Conservation (phyloP, 2,329 filamentous ascomycete genomes). For the Fusarium sororula region DNA sequence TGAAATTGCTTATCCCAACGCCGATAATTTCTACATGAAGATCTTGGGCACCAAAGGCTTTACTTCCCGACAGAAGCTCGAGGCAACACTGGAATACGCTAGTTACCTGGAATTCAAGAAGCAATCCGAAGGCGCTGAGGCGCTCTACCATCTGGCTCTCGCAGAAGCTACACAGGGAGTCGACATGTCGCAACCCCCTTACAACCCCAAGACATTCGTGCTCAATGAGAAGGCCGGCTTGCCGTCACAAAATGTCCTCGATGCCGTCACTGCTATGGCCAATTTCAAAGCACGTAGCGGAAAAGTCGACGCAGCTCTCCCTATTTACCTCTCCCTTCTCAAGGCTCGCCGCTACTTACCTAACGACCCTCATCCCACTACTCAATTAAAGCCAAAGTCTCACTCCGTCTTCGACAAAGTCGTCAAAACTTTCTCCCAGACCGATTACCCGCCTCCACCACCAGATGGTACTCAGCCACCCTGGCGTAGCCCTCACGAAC, state of each 20-base stretch:
- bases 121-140: slow-evolving; percentile 69
- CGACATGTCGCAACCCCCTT: slow-evolving; percentile 49
- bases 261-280: slow-evolving; percentile 78
- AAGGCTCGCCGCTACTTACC: slow-evolving; percentile 75
- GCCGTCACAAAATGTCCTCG: slow-evolving; percentile 78
- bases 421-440: slow-evolving; percentile 50
- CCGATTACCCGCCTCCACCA: slow-evolving; percentile 75
- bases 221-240: slow-evolving; percentile 66
- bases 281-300: slow-evolving; percentile 78
- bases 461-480: slow-evolving; percentile 75
- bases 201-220: slow-evolving; percentile 71
- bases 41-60: slow-evolving; percentile 85
- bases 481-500: slow-evolving; percentile 68
- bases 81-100: slow-evolving; percentile 84
- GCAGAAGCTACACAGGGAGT: slow-evolving; percentile 73
- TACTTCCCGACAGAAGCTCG: slow-evolving; percentile 78
- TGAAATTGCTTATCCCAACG: slow-evolving; percentile 71
- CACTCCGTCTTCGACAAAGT: slow-evolving; percentile 34
- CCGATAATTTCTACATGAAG: slow-evolving; percentile 82
- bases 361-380: slow-evolving; percentile 43
- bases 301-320: slow-evolving; percentile 74
- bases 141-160: slow-evolving; percentile 80
- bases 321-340: slow-evolving; percentile 86
- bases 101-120: slow-evolving; percentile 86
- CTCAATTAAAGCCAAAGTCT: slow-evolving; percentile 5